phyloP scores from a whole-genome alignment of 805 yeast genomes.

The Candida ipomoeae region DNA sequence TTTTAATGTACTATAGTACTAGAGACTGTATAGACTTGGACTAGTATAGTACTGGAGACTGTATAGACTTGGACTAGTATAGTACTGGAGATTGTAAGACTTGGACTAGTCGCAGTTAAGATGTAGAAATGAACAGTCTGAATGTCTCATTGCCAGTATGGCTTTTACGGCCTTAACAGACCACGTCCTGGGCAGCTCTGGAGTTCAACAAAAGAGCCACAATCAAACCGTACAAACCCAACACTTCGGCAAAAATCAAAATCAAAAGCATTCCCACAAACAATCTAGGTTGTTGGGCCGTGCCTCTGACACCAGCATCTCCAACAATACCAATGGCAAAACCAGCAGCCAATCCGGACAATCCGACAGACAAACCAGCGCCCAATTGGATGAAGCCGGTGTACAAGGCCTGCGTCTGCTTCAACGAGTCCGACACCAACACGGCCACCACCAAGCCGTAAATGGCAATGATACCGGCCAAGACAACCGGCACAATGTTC shows the following conservation, averaged over 20 bases:
- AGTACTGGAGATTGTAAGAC: too few relatives aligned
- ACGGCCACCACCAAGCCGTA: constrained; percentile 97
- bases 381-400: constrained; percentile 98
- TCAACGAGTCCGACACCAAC: constrained; percentile 82
- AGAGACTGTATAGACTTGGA: too few relatives aligned
- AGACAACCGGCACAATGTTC: constrained; percentile 93
- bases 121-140: constrained; percentile 3
- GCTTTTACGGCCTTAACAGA: constrained; percentile 49
- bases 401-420: constrained; percentile 83
- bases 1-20: neutral
- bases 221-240: constrained; percentile 97
- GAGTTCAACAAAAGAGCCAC: constrained; percentile 97
- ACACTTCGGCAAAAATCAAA: constrained; percentile 97
- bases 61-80: too few relatives aligned
- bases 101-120: too few relatives aligned
- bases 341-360: constrained; percentile 97
- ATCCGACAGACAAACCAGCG: constrained; percentile 96
- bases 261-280: constrained; percentile 98
- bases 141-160: neutral
- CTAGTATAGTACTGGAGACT: too few relatives aligned
- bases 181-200: constrained; percentile 90
- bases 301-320: constrained; percentile 98
- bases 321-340: constrained; percentile 99
- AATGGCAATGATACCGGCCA: constrained; percentile 99
- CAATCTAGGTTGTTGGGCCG: constrained; percentile 96